A percentile compares a stretch with the other conserved stretches of the same genome.
Evolutionary conservation across 345 rosid genomes (phyloP).

Genomic region (Xanthoceras sorbifolium): DNA sequence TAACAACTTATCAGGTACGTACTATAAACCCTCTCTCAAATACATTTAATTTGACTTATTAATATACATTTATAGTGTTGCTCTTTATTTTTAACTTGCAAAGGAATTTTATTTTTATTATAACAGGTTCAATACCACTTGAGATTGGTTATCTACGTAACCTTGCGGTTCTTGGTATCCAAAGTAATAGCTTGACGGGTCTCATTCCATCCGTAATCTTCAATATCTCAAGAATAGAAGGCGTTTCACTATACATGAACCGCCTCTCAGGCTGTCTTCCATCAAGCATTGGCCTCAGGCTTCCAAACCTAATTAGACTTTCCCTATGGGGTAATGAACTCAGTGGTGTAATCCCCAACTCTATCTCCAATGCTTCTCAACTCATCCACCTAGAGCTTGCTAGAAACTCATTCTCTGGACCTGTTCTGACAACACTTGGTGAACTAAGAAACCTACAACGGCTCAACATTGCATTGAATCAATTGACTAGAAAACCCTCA

Average conservation of each 20-base stretch:
- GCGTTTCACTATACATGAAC: too few relatives aligned
- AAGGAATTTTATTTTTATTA: too few relatives aligned
- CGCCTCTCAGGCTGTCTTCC: slow-evolving; percentile 1
- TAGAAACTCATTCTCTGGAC: background rate
- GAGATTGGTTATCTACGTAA: slow-evolving; percentile 10
- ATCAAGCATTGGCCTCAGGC: background rate
- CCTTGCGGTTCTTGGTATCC: background rate
- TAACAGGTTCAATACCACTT: slow-evolving; percentile 25
- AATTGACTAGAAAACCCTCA: background rate
- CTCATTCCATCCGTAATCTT: background rate
- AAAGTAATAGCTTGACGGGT: background rate
- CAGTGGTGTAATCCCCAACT: background rate
- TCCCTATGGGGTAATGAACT: background rate
- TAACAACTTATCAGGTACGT: slow-evolving; percentile 25
- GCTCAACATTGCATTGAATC: background rate
- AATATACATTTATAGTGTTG: too few relatives aligned
- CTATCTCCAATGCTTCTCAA: background rate
- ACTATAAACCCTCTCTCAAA: too few relatives aligned
- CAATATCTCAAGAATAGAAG: too few relatives aligned
- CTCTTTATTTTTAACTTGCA: too few relatives aligned
- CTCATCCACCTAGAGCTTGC: background rate
- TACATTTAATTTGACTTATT: too few relatives aligned
- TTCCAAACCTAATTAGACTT: background rate
- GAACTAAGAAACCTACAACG: background rate
- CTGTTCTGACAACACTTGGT: background rate